phyloP scores from a whole-genome alignment of 2,329 filamentous ascomycete species.

The Aspergillus sergii region DNA sequence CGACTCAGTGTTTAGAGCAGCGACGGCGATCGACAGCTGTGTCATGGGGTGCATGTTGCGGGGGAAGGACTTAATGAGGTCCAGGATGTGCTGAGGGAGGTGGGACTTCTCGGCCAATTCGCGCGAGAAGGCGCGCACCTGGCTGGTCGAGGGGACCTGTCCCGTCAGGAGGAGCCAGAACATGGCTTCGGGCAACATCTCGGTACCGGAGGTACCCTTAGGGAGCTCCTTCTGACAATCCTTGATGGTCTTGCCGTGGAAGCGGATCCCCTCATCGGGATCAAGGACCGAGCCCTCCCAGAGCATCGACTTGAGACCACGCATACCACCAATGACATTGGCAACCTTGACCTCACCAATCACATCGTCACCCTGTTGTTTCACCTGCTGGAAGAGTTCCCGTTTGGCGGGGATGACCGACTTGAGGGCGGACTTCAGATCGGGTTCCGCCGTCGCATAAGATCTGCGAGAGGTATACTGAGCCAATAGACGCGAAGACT shows the following conservation, averaged over 20 bases:
- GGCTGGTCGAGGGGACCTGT: constrained; percentile 78
- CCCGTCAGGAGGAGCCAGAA: constrained; percentile 98
- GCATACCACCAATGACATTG: constrained; percentile 95
- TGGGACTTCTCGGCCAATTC: constrained; percentile 84
- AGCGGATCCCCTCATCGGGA: constrained; percentile 94
- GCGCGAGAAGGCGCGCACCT: constrained; percentile 79
- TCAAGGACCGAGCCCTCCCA: constrained; percentile 99
- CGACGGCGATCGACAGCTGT: constrained; percentile 92
- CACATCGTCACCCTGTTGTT: constrained; percentile 76
- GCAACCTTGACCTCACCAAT: constrained; percentile 93
- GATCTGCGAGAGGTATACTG: constrained; percentile 27
- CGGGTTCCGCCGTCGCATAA: constrained; percentile 72
- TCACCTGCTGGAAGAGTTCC: constrained; percentile 91
- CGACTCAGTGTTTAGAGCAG: constrained; percentile 92
- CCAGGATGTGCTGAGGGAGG: constrained; percentile 79
- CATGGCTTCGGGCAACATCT: constrained; percentile 99
- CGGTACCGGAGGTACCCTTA: constrained; percentile 84
- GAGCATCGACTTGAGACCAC: constrained; percentile 95
- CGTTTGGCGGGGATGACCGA: constrained; percentile 87
- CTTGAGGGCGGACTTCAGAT: constrained; percentile 84
- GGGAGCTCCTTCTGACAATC: constrained; percentile 93
- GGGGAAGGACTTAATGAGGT: constrained; percentile 89
- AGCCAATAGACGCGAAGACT: constrained; percentile 22
- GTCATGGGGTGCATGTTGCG: constrained; percentile 96
- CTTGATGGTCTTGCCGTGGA: constrained; percentile 97